Base-by-base conservation (phyloP, 2,329 filamentous ascomycete species). In the Pezicula carpinea region DNA sequence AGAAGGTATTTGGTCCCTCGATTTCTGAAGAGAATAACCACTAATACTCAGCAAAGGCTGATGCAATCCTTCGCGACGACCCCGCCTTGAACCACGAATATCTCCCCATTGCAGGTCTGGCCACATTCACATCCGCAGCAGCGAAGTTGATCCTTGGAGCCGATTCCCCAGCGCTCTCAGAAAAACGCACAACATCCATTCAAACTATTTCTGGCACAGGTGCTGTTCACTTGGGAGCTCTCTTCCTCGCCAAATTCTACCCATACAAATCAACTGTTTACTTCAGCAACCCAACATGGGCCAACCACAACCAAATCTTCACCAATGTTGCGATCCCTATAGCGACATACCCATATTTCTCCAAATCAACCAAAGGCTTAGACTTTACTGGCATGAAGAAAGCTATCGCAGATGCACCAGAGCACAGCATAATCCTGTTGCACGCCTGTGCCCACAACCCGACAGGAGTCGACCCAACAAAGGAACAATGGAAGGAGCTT, bases 251-350 rank as follows among this genome's bases (percentile, higher is more conserved):
- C 67, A 91, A 85, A 68, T 99, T 97, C 81, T 96, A 89, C 77
- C 74, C 76, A 63, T 77, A 79, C 64, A 81, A 77, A 71, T 85
- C 80, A 57, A 81, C 83, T 50, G 81, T 95, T 70, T 96, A 96
- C 77, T 77, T 97, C 68, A 96, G 90, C 62, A 87, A 87, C 68
- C 93, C 93, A 44, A 99, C 93, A 52, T 99, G 93, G 93, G 90
- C 87, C 58, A 99, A 99, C 75, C 93, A 99, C 82, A 85, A 95
- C 74, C 93, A 97, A 70, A 96, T 99, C 76, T 96, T 99, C 75
- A 80, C 76, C 69, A 97, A 97, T 65, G 90, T 96, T 64, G 77
- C 80, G 59, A 75, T 97, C 23, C 73, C 81, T 29, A 80, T 89
- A 60, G 84, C 84, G 58, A 81, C 81, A 56, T 99, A 99, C 73